These are phyloP conservation scores for Penicillium oxalicum DNA, from an alignment of 2,329 filamentous ascomycete species.

Conservation along the genomic window DNA sequence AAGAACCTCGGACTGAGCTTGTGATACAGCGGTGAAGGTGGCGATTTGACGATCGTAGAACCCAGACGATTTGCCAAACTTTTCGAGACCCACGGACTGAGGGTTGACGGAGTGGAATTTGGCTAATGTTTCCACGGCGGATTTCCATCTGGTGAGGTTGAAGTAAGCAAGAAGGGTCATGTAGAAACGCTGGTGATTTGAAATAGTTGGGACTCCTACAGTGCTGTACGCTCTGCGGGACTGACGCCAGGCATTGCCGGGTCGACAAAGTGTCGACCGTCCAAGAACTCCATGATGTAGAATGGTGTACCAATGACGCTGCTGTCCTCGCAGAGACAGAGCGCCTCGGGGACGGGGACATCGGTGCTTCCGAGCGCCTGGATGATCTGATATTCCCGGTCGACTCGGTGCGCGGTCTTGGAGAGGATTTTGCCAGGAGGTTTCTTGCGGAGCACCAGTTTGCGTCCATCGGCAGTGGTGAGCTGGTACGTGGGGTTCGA, in stretches of 20 bases:
- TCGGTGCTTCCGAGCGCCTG: constrained; percentile 71
- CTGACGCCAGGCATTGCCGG: constrained; percentile 69
- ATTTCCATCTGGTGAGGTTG: constrained; percentile 59
- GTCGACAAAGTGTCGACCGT: constrained; percentile 90
- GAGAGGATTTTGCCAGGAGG: constrained; percentile 90
- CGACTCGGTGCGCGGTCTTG: constrained; percentile 91
- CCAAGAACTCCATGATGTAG: constrained; percentile 94
- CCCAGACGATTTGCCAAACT: constrained; percentile 65
- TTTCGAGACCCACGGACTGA: constrained; percentile 59
- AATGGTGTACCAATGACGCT: constrained; percentile 81
- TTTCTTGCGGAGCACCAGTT: constrained; percentile 94
- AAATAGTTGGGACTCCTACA: constrained; percentile 47
- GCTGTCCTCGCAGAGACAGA: constrained; percentile 79
- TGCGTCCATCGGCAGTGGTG: constrained; percentile 61
- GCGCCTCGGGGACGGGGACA: constrained; percentile 78
- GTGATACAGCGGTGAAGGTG: constrained; percentile 74
- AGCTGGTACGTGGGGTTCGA: constrained; percentile 96
- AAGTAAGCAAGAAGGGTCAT: neutral
- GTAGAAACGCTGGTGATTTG: neutral
- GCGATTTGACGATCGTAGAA: constrained; percentile 84
- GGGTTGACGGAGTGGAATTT: constrained; percentile 74
- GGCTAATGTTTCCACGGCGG: constrained; percentile 75
- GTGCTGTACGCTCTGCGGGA: constrained; percentile 61
- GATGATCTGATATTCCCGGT: constrained; percentile 89
- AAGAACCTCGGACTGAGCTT: constrained; percentile 65